Percentiles rank a stretch among this genome's conserved stretches.
These are phyloP conservation scores for Aquilaria sinensis DNA, from an alignment of 345 rosid species.

Conservation along the genomic window DNA sequence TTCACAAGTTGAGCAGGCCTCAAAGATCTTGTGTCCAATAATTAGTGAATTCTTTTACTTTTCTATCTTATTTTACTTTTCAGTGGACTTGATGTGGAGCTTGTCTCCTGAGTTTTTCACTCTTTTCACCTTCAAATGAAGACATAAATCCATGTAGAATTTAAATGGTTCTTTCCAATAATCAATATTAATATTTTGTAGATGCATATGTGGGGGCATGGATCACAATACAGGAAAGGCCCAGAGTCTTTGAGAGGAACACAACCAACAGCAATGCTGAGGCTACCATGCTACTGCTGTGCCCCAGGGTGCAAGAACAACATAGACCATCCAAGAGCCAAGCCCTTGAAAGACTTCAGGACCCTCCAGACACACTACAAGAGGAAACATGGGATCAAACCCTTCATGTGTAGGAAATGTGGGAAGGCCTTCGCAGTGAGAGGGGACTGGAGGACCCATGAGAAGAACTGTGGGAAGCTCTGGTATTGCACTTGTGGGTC, in stretches of 20 bases:
- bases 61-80: too few relatives aligned
- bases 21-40: too few relatives aligned
- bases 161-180: neutral
- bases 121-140: too few relatives aligned
- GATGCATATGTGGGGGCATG: conserved; percentile 99
- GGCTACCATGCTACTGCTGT: conserved; percentile 93
- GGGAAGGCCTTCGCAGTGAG: conserved; percentile 93
- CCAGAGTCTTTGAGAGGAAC: conserved; percentile 93
- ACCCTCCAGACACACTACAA: conserved; percentile 99
- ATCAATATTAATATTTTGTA: conserved; percentile 8
- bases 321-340: conserved; percentile 88
- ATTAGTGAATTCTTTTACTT: too few relatives aligned
- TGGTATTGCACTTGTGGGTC: conserved; percentile 98
- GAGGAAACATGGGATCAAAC: conserved; percentile 86
- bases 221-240: conserved; percentile 94
- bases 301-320: conserved; percentile 94
- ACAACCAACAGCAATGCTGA: conserved; percentile 93
- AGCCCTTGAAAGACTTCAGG: conserved; percentile 87
- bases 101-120: too few relatives aligned
- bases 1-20: too few relatives aligned
- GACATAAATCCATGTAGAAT: too few relatives aligned
- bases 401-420: conserved; percentile 92
- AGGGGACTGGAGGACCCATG: conserved; percentile 99
- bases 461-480: conserved; percentile 94
- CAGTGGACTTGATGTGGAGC: too few relatives aligned